phyloP scores from a whole-genome alignment of 2,329 filamentous ascomycete genomes.

The Ophiostoma quercus region DNA sequence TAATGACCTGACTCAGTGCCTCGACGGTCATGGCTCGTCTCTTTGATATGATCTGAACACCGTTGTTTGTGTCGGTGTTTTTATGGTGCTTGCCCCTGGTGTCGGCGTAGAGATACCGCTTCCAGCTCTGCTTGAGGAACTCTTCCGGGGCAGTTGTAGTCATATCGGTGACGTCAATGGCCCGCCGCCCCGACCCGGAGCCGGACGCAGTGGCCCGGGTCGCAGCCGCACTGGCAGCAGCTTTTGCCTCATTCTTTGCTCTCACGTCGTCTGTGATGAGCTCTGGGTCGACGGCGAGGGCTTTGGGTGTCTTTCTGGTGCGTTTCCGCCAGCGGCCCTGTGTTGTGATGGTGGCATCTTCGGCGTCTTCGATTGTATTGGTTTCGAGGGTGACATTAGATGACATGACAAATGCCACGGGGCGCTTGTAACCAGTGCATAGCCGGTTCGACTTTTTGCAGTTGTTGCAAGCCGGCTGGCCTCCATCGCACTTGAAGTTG shows the following conservation, averaged over 20 bases:
- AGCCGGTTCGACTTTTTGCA: slow-evolving; percentile 29
- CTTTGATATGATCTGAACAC: background rate
- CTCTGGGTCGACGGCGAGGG: slow-evolving; percentile 7
- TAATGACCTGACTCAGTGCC: slow-evolving; percentile 17
- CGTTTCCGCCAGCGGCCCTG: slow-evolving; percentile 26
- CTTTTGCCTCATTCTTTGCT: background rate
- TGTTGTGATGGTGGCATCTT: slow-evolving; percentile 19
- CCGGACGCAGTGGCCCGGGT: background rate
- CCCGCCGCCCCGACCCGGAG: background rate
- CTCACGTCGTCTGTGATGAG: background rate
- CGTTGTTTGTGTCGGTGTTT: background rate
- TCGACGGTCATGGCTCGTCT: slow-evolving; percentile 11
- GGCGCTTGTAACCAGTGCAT: slow-evolving; percentile 30
- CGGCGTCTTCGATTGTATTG: slow-evolving; percentile 6
- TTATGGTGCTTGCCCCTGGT: background rate
- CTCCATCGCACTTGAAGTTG: slow-evolving; percentile 27
- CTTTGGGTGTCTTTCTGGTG: background rate
- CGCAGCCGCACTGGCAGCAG: background rate
- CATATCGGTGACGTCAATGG: slow-evolving; percentile 17
- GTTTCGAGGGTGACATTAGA: slow-evolving; percentile 16
- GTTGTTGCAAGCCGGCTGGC: slow-evolving; percentile 29
- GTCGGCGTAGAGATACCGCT: slow-evolving; percentile 15
- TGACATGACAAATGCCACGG: slow-evolving; percentile 27
- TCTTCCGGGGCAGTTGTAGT: slow-evolving; percentile 10
- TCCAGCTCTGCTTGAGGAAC: slow-evolving; percentile 12